Base-by-base conservation (phyloP, 2,329 filamentous ascomycete species). In the Scleromitrula shiraiana region DNA sequence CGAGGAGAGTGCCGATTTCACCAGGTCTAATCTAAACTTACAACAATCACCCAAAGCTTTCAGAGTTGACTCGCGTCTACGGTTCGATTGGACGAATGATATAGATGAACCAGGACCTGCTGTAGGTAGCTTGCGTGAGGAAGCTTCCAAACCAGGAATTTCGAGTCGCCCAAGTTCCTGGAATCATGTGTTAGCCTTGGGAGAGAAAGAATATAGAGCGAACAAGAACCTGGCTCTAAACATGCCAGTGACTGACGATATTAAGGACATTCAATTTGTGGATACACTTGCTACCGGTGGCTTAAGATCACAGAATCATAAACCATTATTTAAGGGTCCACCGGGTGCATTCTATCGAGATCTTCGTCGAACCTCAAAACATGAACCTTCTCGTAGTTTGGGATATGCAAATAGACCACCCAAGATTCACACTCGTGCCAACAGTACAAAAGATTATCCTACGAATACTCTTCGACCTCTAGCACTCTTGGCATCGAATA, bases 291-390 rank as follows among this genome's bases (percentile, higher is more conserved):
- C n/a, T 27, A 15, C 7, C n/a, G 20, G 35, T 20, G 35, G 35
- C 4, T 15, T 19, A 7, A 48, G 24, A 19, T 15, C n/a, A 24
- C 47, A 32, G 41, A 42, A 39, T 12, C 52, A 45, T 12, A 53
- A 46, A 26, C 50, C 52, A 26, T 40, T 58, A 22, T 44, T 54
- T 10, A 55, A 53, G 39, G 50, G 53, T 15, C 48, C 51, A 20
- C 59, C 59, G 14, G 59, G 59, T 30, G 57, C 53, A 8, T 58
- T 62, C 23, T 61, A 62, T 30, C 50, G 50, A 45, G 57, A 52
- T 33, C 35, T 62, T 7, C 51, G 53, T 12, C 38, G 51, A 36
- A 46, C 36, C 27, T 50, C 52, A 27, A 51, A 44, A 23, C 41
- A 53, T 36, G 42, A 50, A n/a, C 47, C 42, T 20, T 46, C n/a